phyloP scores from a whole-genome alignment of 179 eudicot genomes.

The Pouteria campechiana region DNA sequence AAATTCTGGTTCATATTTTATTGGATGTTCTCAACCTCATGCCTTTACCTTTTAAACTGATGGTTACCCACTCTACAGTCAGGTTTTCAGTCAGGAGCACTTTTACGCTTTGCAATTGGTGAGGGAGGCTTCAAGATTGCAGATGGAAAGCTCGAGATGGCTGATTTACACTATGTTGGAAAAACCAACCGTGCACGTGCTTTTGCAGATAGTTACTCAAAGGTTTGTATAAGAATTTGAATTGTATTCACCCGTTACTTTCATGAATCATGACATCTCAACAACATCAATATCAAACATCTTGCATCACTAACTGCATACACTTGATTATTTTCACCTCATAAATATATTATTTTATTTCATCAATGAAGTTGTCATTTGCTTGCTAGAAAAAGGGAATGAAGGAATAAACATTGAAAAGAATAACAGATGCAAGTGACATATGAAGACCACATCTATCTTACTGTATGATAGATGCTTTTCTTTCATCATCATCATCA shows the following conservation, averaged over 20 bases:
- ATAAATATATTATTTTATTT: too few species aligned
- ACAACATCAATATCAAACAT: not conserved
- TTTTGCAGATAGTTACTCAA: slow-evolving; percentile 94
- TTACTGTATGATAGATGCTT: too few species aligned
- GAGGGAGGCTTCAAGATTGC: slow-evolving; percentile 69
- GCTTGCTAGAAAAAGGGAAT: too few species aligned
- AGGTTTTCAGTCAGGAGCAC: slow-evolving; percentile 44
- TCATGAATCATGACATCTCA: not conserved
- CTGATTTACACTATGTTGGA: slow-evolving; percentile 62
- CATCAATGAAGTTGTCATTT: too few species aligned
- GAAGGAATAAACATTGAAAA: too few species aligned
- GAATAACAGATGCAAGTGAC: too few species aligned
- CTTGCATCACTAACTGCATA: not conserved
- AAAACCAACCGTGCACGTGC: slow-evolving; percentile 81
- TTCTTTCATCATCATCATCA: too few species aligned
- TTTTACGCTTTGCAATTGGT: slow-evolving; percentile 53
- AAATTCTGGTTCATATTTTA: not conserved
- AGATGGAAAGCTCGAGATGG: slow-evolving; percentile 77
- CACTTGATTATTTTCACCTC: too few species aligned
- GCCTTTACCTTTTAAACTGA: not conserved
- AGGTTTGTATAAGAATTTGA: slow-evolving; percentile 34
- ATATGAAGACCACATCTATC: too few species aligned
- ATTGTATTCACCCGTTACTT: not conserved
- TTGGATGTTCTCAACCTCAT: too few species aligned
- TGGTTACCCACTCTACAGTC: slow-evolving; percentile 28